phyloP scores from a whole-genome alignment of 345 rosid species.

The Acer yangbiense region DNA sequence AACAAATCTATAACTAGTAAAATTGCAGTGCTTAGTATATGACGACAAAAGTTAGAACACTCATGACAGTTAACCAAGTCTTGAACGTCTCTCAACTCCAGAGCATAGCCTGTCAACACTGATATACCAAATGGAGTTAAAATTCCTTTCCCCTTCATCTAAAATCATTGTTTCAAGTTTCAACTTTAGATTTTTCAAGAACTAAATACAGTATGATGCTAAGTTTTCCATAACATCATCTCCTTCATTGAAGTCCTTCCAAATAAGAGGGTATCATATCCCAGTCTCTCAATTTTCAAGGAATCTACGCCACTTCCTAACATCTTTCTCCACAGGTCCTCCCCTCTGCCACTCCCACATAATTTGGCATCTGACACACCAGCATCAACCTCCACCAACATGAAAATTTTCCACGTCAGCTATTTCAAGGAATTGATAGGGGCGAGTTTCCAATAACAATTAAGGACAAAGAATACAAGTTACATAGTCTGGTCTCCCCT shows the following conservation, averaged over 20 bases:
- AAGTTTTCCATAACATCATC: neutral
- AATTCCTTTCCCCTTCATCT: neutral
- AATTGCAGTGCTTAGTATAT: neutral
- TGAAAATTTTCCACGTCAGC: neutral
- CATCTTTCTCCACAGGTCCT: neutral
- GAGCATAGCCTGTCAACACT: neutral
- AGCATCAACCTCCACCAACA: constrained; percentile 4
- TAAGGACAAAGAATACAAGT: neutral
- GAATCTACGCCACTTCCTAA: neutral
- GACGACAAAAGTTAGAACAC: neutral
- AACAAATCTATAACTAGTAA: constrained; percentile 1
- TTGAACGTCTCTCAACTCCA: neutral
- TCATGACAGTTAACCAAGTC: neutral
- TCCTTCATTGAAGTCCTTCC: neutral
- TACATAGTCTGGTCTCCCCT: neutral
- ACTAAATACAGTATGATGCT: constrained; percentile 4
- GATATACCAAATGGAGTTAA: constrained; percentile 1
- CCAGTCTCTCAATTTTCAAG: neutral
- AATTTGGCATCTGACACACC: neutral
- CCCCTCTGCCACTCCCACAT: neutral
- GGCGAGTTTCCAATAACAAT: neutral
- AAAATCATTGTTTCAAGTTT: constrained; percentile 8
- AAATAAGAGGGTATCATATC: neutral
- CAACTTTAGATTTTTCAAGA: neutral
- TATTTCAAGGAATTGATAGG: neutral